Percentiles rank a stretch among this genome's conserved stretches.
Conservation (phyloP, 1,284 basidiomycete species). For the Austropuccinia psidii region DNA sequence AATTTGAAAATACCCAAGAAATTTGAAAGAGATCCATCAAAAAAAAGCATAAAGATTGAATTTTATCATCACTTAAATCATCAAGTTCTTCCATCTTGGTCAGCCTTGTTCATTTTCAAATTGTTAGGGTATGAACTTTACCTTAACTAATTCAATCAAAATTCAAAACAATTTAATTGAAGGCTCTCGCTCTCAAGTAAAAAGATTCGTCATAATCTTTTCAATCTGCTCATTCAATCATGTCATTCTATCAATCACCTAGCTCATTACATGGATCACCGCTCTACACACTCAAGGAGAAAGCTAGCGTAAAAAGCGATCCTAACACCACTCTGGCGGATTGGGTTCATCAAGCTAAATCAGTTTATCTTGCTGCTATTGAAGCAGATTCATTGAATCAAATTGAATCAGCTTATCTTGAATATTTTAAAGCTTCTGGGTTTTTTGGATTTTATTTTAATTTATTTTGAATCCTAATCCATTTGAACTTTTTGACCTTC, state of each 20-base stretch:
- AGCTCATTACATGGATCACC: not conserved
- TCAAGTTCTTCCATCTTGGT: too few species aligned
- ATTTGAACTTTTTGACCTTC: not conserved
- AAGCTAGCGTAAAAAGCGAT: not conserved
- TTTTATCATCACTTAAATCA: too few species aligned
- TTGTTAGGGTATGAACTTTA: too few species aligned
- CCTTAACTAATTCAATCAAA: too few species aligned
- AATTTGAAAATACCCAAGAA: too few species aligned
- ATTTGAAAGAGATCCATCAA: too few species aligned
- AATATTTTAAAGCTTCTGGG: conserved; percentile 36
- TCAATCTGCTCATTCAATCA: conserved; percentile 5
- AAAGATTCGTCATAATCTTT: not conserved
- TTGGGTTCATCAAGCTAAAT: conserved; percentile 12
- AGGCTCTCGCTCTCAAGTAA: too few species aligned
- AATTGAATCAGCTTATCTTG: conserved; percentile 19
- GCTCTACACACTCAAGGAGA: conserved; percentile 24
- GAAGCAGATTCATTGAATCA: conserved; percentile 10
- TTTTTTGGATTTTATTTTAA: not conserved
- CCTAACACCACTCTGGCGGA: not conserved
- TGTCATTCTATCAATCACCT: not conserved
- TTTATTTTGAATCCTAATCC: not conserved
- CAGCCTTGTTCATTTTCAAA: too few species aligned
- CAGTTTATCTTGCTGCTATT: not conserved
- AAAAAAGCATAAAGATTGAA: too few species aligned
- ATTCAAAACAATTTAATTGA: too few species aligned